Evolutionary conservation across 768 basidiomycete genomes (phyloP).

Genomic region (Suillus plorans): DNA sequence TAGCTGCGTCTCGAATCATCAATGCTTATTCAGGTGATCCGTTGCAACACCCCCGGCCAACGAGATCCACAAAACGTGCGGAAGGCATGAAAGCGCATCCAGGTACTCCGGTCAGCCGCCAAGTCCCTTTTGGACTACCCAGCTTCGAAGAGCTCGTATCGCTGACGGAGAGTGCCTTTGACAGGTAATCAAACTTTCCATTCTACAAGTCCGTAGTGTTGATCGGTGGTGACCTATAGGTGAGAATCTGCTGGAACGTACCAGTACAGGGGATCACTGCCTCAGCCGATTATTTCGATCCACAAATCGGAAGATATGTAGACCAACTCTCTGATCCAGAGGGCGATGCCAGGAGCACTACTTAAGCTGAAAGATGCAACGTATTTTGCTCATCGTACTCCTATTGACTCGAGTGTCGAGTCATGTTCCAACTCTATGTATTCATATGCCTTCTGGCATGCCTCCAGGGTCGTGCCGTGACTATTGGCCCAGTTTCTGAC

Average conservation of each 20-base stretch:
- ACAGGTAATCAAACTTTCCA: no score
- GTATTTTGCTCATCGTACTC: not conserved
- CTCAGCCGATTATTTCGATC: not conserved
- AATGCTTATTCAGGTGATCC: not conserved
- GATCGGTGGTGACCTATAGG: no score
- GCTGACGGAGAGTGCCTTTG: not conserved
- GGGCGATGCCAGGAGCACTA: not conserved
- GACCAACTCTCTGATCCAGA: not conserved
- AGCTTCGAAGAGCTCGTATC: not conserved
- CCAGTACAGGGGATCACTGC: not conserved
- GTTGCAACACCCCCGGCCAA: no score
- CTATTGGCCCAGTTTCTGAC: not conserved
- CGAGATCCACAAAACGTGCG: not conserved
- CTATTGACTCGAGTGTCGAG: not conserved
- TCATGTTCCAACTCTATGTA: not conserved
- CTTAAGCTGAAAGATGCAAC: not conserved
- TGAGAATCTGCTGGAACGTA: no score
- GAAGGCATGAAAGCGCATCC: not conserved
- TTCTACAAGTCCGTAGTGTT: not conserved
- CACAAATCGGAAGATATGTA: not conserved
- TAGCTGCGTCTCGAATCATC: not conserved
- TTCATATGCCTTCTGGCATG: not conserved
- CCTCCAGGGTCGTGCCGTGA: not conserved
- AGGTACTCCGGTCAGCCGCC: not conserved
- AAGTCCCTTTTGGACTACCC: not conserved